Base-by-base conservation (phyloP, 129 eudicot genomes). In the Ambrosia artemisiifolia region DNA sequence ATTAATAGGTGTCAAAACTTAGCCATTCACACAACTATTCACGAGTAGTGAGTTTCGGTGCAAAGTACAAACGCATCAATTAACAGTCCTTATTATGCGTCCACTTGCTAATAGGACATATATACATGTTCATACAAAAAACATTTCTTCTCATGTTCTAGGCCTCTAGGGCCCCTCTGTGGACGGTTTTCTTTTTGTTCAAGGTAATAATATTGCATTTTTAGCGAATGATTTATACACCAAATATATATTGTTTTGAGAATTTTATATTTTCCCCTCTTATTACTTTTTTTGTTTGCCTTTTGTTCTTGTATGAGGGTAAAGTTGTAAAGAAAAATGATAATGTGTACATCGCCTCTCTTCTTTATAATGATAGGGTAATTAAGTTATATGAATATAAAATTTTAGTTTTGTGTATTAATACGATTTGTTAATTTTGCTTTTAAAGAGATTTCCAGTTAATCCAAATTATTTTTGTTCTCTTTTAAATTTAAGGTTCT, bases 161-260 rank as follows among this genome's bases (percentile, higher is more conserved):
- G 28, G 28, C 28, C 28, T 24, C 0, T 69, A 2, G 30, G 68
- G 30, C 49, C 69, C 69, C 73, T 56, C 46, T 76, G 51, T 42
- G 20, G 34, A 65, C 48, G n/a, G 30, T 18, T 71, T 63, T 5
- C 24, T 56, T 12, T 55, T 19, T 63, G 34, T 36, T 51, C 72
- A 50, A 64, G 78, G 42, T 19, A 19, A 74, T 62, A 63, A 14
- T 9, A 40, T 18, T 18, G 53, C 50, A 42, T 36, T 74, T 62
- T 74, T 49, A 63, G 49, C 53, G n/a, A 48, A 49, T 66, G 59
- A 75, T 71, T 66, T 66, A 72, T 75, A 64, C 66, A 30, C 56
- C 57, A 10, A 24, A 30, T 0, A n/a, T 68, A 36, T 49, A 40
- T 16, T 2, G 7, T 51, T 51, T 17, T 51, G 24, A 51, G 10